phyloP scores from a whole-genome alignment of 768 basidiomycete species.

The Mycena albidolilacea region DNA sequence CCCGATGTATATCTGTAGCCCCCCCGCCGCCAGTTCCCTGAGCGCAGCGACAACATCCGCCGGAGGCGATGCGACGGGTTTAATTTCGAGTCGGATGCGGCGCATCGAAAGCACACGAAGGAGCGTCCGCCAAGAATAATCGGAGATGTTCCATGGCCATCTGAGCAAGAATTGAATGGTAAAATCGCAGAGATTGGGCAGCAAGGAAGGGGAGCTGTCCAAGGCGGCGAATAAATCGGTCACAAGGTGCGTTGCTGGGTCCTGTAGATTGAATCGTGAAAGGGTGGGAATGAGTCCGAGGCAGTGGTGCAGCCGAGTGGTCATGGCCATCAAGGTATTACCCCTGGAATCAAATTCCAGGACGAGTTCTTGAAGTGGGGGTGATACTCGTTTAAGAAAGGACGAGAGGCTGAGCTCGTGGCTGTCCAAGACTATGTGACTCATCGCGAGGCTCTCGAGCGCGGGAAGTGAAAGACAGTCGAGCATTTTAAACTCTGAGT shows the following conservation, averaged over 20 bases:
- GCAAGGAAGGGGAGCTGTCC: neutral
- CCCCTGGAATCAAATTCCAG: neutral
- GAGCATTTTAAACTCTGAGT: neutral
- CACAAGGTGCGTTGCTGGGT: neutral
- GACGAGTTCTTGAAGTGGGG: neutral
- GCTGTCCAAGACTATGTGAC: too few species aligned
- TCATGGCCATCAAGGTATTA: neutral
- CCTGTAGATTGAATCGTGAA: neutral
- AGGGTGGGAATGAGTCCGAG: neutral
- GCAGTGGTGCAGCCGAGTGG: neutral
- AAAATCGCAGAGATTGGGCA: neutral
- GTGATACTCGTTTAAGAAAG: too few species aligned
- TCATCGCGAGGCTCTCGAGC: neutral
- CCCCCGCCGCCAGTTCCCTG: neutral
- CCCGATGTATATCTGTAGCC: neutral
- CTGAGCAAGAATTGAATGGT: neutral
- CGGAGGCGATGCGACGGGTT: neutral
- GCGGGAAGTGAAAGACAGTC: neutral
- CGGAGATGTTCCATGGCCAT: neutral
- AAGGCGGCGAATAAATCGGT: neutral
- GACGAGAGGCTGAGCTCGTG: too few species aligned
- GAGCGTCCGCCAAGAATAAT: neutral
- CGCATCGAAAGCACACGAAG: neutral
- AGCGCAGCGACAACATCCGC: neutral
- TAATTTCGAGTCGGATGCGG: neutral